Base-by-base conservation (phyloP, 148 eudicot genomes). In the Fagopyrum tataricum region DNA sequence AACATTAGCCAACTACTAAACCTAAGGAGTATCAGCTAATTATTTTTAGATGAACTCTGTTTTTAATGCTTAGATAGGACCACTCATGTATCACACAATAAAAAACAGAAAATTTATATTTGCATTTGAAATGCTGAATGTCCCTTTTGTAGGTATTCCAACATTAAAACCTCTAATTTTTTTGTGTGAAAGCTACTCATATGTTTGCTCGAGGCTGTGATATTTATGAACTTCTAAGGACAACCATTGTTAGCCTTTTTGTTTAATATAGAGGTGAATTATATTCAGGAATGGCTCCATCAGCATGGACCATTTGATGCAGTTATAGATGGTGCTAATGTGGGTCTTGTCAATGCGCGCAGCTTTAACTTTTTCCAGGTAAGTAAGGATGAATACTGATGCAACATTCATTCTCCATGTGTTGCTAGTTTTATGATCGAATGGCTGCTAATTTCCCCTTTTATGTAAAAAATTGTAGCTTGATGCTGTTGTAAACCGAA, bases 251-350 rank as follows among this genome's bases (percentile, higher is more conserved):
- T 24, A 18, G 74, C 41, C 76, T 13, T 52, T 67, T 70, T 79
- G 56, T 72, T 79, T 84, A 71, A 85, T 55, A 37, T 73, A 58
- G 73, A 77, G 76, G 43, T 42, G 75, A 69, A 74, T 70, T 53
- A 67, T 74, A 64, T 82, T 68, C 87, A 93, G 87, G 97, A 85
- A 73, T 94, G 98, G 98, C 93, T 94, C 79, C 74, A 74, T 72
- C 77, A n/a, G 78, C 82, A 84, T 78, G 98, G 97, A 84, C 96
- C 97, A 78, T 91, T 91, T 84, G 98, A 91, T 89, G 98, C 98
- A 31, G 87, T 91, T 7, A 79, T 93, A 70, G 97, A 94, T 78
- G 98, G 90, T 77, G 97, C 98, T 73, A 94, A 94, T 79, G 84
- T 89, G 56, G 90, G 93, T 47, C 84, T 91, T 70, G 24, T 79